These are phyloP conservation scores for Paramecium bursaria DNA, from an alignment of 73 alveolate species.

Conservation along the genomic window DNA sequence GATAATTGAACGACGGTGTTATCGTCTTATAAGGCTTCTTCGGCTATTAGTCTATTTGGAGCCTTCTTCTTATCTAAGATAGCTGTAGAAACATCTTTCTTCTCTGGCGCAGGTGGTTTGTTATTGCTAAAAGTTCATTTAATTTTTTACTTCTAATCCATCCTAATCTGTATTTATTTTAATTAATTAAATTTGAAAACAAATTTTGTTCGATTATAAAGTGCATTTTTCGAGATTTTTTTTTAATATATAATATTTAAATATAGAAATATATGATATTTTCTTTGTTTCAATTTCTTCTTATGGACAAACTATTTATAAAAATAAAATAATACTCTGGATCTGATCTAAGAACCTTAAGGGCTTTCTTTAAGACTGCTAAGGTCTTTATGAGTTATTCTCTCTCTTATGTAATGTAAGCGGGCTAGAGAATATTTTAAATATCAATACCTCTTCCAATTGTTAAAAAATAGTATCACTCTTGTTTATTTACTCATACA, in stretches of 20 bases:
- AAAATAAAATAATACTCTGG: slow-evolving; percentile 77
- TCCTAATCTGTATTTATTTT: background rate
- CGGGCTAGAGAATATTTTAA: slow-evolving; percentile 74
- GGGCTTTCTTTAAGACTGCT: slow-evolving; percentile 78
- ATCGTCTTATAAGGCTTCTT: slow-evolving; percentile 87
- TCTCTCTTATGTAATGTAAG: slow-evolving; percentile 83
- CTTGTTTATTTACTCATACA: slow-evolving; percentile 77
- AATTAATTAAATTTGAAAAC: slow-evolving; percentile 12
- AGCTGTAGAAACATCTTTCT: slow-evolving; percentile 82
- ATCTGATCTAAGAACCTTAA: slow-evolving; percentile 82
- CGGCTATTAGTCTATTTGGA: slow-evolving; percentile 87
- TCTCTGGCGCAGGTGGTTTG: slow-evolving; percentile 53
- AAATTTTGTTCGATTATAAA: too few species aligned
- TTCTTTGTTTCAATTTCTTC: too few species aligned
- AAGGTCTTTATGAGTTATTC: slow-evolving; percentile 71
- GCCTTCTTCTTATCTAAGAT: slow-evolving; percentile 94
- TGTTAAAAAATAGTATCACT: slow-evolving; percentile 76
- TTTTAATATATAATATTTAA: too few species aligned
- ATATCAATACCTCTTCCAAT: slow-evolving; percentile 71
- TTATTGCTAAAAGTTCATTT: background rate
- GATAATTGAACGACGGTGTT: slow-evolving; percentile 92
- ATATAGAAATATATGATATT: too few species aligned
- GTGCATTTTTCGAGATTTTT: background rate
- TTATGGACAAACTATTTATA: too few species aligned
- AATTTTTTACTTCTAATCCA: slow-evolving; percentile 31